Base-by-base conservation (phyloP, 176 grass and related monocot species). In the Coix lacrymajobi region DNA sequence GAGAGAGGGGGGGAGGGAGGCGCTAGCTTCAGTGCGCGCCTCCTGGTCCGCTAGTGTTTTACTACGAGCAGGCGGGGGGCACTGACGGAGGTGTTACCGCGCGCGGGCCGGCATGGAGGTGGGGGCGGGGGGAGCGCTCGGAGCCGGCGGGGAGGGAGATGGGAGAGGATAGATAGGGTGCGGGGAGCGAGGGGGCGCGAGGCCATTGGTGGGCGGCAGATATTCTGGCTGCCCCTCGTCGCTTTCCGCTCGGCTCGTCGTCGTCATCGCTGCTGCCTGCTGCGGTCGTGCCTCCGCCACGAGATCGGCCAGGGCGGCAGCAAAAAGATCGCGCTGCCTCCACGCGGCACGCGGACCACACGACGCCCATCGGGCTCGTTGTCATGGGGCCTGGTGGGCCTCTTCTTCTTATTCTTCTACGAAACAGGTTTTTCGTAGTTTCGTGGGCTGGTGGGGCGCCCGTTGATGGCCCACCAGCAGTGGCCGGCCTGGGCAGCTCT, bases 181-280 rank as follows among this genome's bases (percentile, higher is more conserved):
- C 61, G 56, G 37, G 66, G 49, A 38, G 65, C 20, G 69, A 46
- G 89, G 65, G 73, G 65, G 86, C 80, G 88, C 75, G 73, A 80
- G 44, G 93, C 76, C 85, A 98, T 95, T 98, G 96, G 93, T 81
- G 65, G 80, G 83, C 82, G 79, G 76, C 24, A 99, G 93, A 99
- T 93, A 93, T 90, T 90, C 28, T 70, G 69, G 82, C 64, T 51
- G 78, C 19, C 60, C 30, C 72, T 63, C 33, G 32, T 71, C 33
- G 52, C n/a, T 65, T 39, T 36, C 77, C 77, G 52, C 8, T 6
- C 0, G 1, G 22, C n/a, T 26, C 67, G 22, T 25, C 67, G 22
- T 25, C 57, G 57, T 61, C 56, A 25, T 57, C 20, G 19, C 1
- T 3, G 31, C 20, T 12, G 11, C 60, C 60, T 46, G 39, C 62